These are phyloP conservation scores for Circinella umbellata DNA, from an alignment of 371 early-diverging fungal species.

Conservation along the genomic window DNA sequence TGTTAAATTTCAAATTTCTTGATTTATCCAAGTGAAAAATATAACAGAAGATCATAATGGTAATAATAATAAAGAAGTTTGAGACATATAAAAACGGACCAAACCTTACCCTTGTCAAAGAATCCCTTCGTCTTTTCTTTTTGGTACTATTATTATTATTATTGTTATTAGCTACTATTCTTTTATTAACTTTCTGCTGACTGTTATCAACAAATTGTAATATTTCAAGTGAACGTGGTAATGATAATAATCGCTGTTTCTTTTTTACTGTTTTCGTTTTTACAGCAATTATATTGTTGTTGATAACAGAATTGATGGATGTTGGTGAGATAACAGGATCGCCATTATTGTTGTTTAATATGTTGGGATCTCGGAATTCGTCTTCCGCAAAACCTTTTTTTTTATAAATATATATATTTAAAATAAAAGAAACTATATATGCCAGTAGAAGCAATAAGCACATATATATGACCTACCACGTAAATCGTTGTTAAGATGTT, in stretches of 20 bases:
- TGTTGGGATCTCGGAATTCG: not conserved
- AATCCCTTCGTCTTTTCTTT: not conserved
- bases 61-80: too few species aligned
- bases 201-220: not conserved
- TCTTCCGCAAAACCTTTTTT: constrained; percentile 5
- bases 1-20: not conserved
- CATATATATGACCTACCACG: constrained; percentile 9
- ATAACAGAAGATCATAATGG: not conserved
- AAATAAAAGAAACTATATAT: not conserved
- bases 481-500: constrained; percentile 12
- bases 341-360: not conserved
- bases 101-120: constrained; percentile 9
- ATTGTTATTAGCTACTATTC: not conserved
- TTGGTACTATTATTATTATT: not conserved
- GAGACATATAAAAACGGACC: not conserved
- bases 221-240: constrained; percentile 1
- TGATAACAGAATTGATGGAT: not conserved
- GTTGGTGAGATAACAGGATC: not conserved
- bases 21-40: not conserved
- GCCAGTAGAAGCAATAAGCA: too few species aligned
- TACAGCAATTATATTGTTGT: not conserved
- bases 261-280: not conserved
- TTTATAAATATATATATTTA: not conserved
- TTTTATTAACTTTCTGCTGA: not conserved
- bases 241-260: not conserved